A percentile compares a stretch with the other conserved stretches of the same genome.
phyloP scores from a whole-genome alignment of 2,329 filamentous ascomycete genomes.

The Fusarium sp. region DNA sequence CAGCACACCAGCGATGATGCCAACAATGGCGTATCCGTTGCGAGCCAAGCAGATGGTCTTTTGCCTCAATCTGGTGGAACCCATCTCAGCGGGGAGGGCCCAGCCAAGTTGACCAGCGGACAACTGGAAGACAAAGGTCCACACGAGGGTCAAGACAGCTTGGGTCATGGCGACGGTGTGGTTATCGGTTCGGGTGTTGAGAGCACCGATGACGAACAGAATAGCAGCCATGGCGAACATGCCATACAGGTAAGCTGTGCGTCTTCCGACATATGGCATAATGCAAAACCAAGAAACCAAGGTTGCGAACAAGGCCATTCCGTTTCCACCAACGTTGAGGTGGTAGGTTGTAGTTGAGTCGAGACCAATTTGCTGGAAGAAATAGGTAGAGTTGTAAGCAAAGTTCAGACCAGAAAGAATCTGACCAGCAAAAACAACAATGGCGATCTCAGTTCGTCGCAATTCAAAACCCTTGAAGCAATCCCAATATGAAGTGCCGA shows the following conservation, averaged over 20 bases:
- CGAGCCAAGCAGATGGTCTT: constrained; percentile 54
- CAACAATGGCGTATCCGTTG: constrained; percentile 45
- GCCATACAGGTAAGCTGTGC: constrained; percentile 62
- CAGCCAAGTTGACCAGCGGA: constrained; percentile 57
- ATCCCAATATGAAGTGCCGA: constrained; percentile 59
- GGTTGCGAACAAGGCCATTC: constrained; percentile 60
- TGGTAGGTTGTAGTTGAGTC: constrained; percentile 50
- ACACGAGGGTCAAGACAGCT: constrained; percentile 54
- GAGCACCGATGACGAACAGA: constrained; percentile 59
- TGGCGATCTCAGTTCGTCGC: constrained; percentile 57
- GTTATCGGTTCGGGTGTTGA: constrained; percentile 54
- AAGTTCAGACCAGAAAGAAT: constrained; percentile 55
- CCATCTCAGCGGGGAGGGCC: constrained; percentile 53
- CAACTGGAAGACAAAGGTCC: constrained; percentile 55
- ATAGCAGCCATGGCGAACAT: constrained; percentile 57
- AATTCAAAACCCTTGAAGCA: constrained; percentile 61
- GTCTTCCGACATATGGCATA: constrained; percentile 61
- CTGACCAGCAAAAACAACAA: constrained; percentile 56
- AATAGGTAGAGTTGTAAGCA: constrained; percentile 60
- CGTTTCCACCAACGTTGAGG: constrained; percentile 58
- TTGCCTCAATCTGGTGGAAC: constrained; percentile 51
- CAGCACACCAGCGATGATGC: constrained; percentile 46
- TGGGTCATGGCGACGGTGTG: constrained; percentile 52
- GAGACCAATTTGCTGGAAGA: constrained; percentile 58
- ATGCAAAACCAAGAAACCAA: constrained; percentile 60